These are phyloP conservation scores for Rhizoctonia solani DNA, from an alignment of 1,284 basidiomycete species.

Conservation along the genomic window DNA sequence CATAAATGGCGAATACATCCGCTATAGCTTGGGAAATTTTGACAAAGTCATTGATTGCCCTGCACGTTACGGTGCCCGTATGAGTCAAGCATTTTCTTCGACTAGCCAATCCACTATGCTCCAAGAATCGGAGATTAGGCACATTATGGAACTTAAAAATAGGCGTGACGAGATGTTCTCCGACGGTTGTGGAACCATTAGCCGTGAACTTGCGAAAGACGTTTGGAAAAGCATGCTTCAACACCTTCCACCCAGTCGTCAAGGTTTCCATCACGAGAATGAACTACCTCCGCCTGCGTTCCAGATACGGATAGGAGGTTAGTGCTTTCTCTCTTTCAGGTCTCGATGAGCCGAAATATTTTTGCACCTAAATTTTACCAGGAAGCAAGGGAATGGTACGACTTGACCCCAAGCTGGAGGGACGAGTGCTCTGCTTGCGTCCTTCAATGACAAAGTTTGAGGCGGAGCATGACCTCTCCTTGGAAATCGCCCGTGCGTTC, in stretches of 20 bases:
- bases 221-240: slow-evolving; percentile 38
- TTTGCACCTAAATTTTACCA: no score
- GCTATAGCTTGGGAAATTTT: slow-evolving; percentile 67
- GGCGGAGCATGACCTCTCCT: slow-evolving; percentile 50
- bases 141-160: slow-evolving; percentile 39
- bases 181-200: slow-evolving; percentile 45
- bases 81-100: slow-evolving; percentile 81
- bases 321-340: slow-evolving; percentile 36
- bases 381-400: slow-evolving; percentile 67
- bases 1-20: slow-evolving; percentile 60
- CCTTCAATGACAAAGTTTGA: slow-evolving; percentile 77
- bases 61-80: slow-evolving; percentile 76
- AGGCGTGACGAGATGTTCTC: slow-evolving; percentile 38
- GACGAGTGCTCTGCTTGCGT: slow-evolving; percentile 62
- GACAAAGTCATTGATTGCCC: slow-evolving; percentile 59
- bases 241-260: slow-evolving; percentile 6
- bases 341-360: not conserved
- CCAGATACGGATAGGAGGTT: slow-evolving; percentile 77
- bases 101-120: slow-evolving; percentile 72
- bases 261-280: not conserved
- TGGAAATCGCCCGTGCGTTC: slow-evolving; percentile 73
- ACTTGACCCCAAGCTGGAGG: slow-evolving; percentile 57
- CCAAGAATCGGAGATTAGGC: slow-evolving; percentile 42
- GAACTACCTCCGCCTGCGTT: slow-evolving; percentile 48
- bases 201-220: slow-evolving; percentile 38